Evolutionary conservation across 2,329 filamentous ascomycete species (phyloP).

Genomic region (Penicillium palitans): DNA sequence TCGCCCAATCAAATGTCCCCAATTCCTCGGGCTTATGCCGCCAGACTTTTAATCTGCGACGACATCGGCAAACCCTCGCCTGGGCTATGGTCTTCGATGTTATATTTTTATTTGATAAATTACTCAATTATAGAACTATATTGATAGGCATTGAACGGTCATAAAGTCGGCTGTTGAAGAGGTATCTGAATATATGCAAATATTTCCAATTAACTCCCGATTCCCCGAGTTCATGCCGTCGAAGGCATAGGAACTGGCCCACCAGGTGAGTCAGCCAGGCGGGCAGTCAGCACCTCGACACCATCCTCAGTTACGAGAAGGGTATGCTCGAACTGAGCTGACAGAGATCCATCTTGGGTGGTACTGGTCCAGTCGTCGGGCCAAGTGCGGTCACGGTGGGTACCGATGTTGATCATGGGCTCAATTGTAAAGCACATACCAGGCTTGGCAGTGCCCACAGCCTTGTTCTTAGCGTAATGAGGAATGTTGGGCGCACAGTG

Average conservation of each 20-base stretch:
- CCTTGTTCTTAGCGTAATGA: constrained; percentile 98
- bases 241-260: constrained; percentile 65
- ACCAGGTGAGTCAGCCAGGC: constrained; percentile 70
- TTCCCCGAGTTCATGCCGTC: constrained; percentile 14
- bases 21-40: not conserved
- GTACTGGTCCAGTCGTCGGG: constrained; percentile 98
- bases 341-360: constrained; percentile 83
- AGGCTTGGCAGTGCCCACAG: constrained; percentile 86
- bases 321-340: constrained; percentile 93
- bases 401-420: constrained; percentile 94
- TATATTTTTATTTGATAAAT: not conserved
- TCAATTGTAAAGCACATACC: constrained; percentile 99
- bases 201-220: constrained; percentile 14
- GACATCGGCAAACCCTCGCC: not conserved
- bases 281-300: constrained; percentile 77
- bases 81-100: not conserved
- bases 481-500: constrained; percentile 92
- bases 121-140: not conserved
- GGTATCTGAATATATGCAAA: constrained; percentile 18
- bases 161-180: constrained; percentile 14
- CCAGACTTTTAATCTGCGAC: not conserved
- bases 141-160: constrained; percentile 15
- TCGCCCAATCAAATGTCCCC: not conserved
- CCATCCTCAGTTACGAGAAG: constrained; percentile 79
- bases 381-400: constrained; percentile 92